A percentile compares a stretch with the other conserved stretches of the same genome.
Conservation (phyloP, 2,329 filamentous ascomycete genomes). For the Cordyceps pruinosa region DNA sequence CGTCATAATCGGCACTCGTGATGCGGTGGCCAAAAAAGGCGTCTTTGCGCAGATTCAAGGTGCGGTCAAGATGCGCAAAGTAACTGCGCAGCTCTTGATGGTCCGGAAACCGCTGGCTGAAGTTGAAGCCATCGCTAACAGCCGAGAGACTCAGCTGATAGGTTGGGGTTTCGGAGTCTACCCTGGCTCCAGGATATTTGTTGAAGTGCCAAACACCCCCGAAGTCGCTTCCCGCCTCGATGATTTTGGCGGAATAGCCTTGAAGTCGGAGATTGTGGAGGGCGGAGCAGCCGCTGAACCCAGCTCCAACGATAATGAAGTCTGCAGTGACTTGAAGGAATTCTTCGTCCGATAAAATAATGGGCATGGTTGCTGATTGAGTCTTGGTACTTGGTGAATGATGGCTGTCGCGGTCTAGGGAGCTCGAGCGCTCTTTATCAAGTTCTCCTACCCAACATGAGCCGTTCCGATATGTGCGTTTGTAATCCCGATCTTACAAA, state of each 20-base stretch:
- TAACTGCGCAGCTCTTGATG: slow-evolving; percentile 36
- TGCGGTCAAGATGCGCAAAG: slow-evolving; percentile 39
- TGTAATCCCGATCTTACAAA: no score
- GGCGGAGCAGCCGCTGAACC: slow-evolving; percentile 20
- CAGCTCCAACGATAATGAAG: slow-evolving; percentile 21
- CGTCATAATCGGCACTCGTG: slow-evolving; percentile 33
- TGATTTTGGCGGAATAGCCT: slow-evolving; percentile 29
- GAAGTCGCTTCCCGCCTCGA: slow-evolving; percentile 30
- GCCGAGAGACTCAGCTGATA: slow-evolving; percentile 32
- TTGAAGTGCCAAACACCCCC: slow-evolving; percentile 41
- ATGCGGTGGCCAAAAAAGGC: slow-evolving; percentile 38
- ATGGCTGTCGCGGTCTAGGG: no score
- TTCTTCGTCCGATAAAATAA: no score
- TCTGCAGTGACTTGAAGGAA: slow-evolving; percentile 16
- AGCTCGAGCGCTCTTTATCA: no score
- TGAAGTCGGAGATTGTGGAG: slow-evolving; percentile 31
- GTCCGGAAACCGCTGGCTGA: slow-evolving; percentile 32
- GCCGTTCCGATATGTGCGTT: no score
- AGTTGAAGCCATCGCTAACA: slow-evolving; percentile 38
- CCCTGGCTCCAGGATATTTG: slow-evolving; percentile 35
- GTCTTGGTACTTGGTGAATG: no score
- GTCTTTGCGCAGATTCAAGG: slow-evolving; percentile 36
- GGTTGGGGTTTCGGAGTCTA: slow-evolving; percentile 29
- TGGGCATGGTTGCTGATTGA: no score
- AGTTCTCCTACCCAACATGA: no score